Evolutionary conservation across 306 rosid genomes (phyloP).

Genomic region (Cicer cuneatum): DNA sequence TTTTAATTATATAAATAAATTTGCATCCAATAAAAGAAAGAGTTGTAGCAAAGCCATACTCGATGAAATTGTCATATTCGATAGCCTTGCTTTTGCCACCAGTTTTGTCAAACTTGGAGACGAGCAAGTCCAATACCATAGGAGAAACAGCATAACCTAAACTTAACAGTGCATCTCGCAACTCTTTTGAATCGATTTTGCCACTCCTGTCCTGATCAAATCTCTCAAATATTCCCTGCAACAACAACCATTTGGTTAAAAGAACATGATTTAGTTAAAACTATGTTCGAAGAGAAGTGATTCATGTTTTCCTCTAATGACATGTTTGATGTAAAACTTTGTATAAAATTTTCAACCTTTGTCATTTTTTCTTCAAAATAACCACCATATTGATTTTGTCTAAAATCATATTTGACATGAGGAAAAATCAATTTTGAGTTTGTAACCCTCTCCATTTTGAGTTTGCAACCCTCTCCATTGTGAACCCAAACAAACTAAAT

Average conservation of each 20-base stretch:
- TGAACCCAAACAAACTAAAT: slow-evolving; percentile 1
- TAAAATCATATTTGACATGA: neutral
- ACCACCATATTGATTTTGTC: neutral
- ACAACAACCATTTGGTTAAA: slow-evolving; percentile 4
- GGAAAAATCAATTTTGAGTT: neutral
- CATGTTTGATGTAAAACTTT: neutral
- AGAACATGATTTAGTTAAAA: neutral
- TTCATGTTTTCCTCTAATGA: neutral
- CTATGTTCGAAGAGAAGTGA: neutral
- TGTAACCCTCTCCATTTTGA: neutral
- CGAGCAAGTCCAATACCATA: slow-evolving; percentile 77
- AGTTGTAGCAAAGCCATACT: slow-evolving; percentile 53
- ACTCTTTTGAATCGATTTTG: slow-evolving; percentile 70
- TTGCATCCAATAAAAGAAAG: slow-evolving; percentile 7
- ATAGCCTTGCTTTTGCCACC: slow-evolving; percentile 81
- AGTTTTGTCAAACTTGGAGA: slow-evolving; percentile 90
- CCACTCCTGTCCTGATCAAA: slow-evolving; percentile 94
- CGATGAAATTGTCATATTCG: slow-evolving; percentile 96
- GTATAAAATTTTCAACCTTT: neutral
- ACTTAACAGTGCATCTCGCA: slow-evolving; percentile 87
- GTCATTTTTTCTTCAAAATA: neutral
- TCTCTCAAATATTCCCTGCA: slow-evolving; percentile 81
- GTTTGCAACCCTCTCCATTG: neutral
- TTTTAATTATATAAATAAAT: neutral
- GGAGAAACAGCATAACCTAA: slow-evolving; percentile 88